Evolutionary conservation across 2,329 filamentous ascomycete species (phyloP), one percentile per base, ranked within the genome.

Genomic region (Thermoascus crustaceus): DNA sequence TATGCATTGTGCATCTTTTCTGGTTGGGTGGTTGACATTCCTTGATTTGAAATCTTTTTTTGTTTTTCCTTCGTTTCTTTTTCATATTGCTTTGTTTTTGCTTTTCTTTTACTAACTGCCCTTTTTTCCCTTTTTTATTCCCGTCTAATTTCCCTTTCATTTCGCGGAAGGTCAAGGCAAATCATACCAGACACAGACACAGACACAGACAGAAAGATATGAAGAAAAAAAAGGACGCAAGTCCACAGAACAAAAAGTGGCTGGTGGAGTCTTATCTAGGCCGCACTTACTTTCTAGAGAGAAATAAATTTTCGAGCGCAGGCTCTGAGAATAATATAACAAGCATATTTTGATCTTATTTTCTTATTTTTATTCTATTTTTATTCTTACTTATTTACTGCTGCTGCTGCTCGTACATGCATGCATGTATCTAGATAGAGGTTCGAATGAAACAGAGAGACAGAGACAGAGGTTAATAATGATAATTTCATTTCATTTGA

Each of bases 201-300:
- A 21, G 11, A 14, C 10, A n/a, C 26, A 30, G 13, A 30, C 13
- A 11, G 19, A 26, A 16, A 29, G 13, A 42, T 25, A 42, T n/a
- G n/a, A n/a, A n/a, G n/a, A n/a, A 11, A 34, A 36, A 18, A 35
- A 32, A 26, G 30, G 40, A 40, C 31, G 37, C 40, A 31, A 40
- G 40, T 42, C 40, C 34, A 23, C 32, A 29, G 18, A 29, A 29
- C 7, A 9, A 7, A 10, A 29, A 7, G 26, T 13, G 26, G 18
- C n/a, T n/a, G n/a, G n/a, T n/a, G n/a, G n/a, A n/a, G n/a, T n/a
- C n/a, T n/a, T n/a, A 29, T 9, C 14, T 16, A 17, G 14, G 14
- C 26, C 14, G 13, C 7, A 17, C 26, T 17, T 29, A 29, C n/a
- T n/a, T n/a, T n/a, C n/a, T n/a, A n/a, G n/a, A n/a, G n/a, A n/a